These are phyloP conservation scores for Evernia prunastri DNA, from an alignment of 495 filamentous ascomycete genomes.

Conservation along the genomic window DNA sequence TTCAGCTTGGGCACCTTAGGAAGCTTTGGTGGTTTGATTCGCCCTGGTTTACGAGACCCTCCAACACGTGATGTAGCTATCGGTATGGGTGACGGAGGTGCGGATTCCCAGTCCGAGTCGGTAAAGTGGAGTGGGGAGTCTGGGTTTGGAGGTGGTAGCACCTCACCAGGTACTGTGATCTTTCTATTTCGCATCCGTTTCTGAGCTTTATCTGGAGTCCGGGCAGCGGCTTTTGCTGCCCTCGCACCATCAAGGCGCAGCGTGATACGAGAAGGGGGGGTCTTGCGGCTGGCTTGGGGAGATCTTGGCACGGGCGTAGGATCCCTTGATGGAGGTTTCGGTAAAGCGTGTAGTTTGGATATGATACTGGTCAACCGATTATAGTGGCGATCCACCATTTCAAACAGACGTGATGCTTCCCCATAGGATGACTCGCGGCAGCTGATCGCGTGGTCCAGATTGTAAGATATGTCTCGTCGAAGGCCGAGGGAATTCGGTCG, in stretches of 20 bases:
- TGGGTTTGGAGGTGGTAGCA: constrained; percentile 41
- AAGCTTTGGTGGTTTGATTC: constrained; percentile 27
- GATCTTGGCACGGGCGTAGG: constrained; percentile 49
- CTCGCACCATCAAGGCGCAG: constrained; percentile 53
- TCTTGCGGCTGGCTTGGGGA: constrained; percentile 50
- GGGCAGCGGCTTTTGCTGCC: constrained; percentile 29
- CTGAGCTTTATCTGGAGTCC: constrained; percentile 28
- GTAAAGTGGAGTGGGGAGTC: constrained; percentile 35
- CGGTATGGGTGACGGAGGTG: constrained; percentile 31
- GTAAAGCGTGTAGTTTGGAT: constrained; percentile 72
- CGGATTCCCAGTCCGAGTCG: constrained; percentile 33
- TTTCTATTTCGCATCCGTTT: constrained; percentile 37
- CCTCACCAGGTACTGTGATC: constrained; percentile 40
- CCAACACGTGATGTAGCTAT: constrained; percentile 34
- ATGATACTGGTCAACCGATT: constrained; percentile 70
- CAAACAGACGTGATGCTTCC: constrained; percentile 74
- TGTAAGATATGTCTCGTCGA: constrained; percentile 68
- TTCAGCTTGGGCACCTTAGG: constrained; percentile 39
- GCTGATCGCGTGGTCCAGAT: constrained; percentile 65
- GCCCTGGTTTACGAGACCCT: constrained; percentile 28
- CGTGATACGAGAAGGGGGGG: constrained; percentile 52
- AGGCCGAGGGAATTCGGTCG: constrained; percentile 50
- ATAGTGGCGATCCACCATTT: constrained; percentile 71
- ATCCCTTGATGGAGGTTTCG: constrained; percentile 62
- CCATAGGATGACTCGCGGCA: constrained; percentile 71